Percentiles rank a stretch among this genome's conserved stretches.
phyloP scores from a whole-genome alignment of 2,329 filamentous ascomycete genomes.

The Dryadomyces quercivorus region DNA sequence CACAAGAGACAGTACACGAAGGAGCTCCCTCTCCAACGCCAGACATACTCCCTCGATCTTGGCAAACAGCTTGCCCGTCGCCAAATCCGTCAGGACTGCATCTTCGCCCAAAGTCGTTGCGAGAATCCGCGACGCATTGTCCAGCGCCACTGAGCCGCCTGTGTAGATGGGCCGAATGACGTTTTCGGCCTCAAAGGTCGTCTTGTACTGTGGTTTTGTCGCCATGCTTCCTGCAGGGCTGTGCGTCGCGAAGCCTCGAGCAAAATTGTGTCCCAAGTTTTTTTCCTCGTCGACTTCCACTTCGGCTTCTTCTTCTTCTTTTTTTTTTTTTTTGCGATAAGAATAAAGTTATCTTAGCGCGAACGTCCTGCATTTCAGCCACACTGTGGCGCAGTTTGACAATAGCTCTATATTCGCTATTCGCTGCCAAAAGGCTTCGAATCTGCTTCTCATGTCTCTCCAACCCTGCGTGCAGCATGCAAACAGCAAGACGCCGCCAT shows the following conservation, averaged over 20 bases:
- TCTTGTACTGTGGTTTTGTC: slow-evolving; percentile 56
- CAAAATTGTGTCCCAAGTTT: slow-evolving; percentile 2
- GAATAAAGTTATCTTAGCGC: slow-evolving; percentile 27
- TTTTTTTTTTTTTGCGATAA: slow-evolving; percentile 14
- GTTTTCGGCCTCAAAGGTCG: slow-evolving; percentile 74
- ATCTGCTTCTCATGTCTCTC: background rate
- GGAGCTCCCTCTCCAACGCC: background rate
- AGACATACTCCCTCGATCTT: slow-evolving; percentile 69
- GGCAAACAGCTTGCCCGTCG: slow-evolving; percentile 69
- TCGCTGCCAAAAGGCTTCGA: background rate
- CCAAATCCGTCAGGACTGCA: slow-evolving; percentile 73
- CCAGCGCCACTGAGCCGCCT: slow-evolving; percentile 75
- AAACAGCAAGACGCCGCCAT: slow-evolving; percentile 19
- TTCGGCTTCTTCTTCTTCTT: slow-evolving; percentile 5
- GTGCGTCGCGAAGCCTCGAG: background rate
- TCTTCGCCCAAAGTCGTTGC: slow-evolving; percentile 89
- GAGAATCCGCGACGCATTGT: slow-evolving; percentile 68
- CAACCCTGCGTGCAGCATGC: background rate
- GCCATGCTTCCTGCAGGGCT: slow-evolving; percentile 34
- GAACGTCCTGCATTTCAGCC: background rate
- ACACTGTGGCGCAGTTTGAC: slow-evolving; percentile 3
- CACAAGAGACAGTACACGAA: background rate
- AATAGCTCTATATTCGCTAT: background rate
- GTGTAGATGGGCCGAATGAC: slow-evolving; percentile 91
- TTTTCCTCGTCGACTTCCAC: slow-evolving; percentile 6